Conservation (phyloP, 176 grass and related monocot genomes). For the Phoenix dactylifera region DNA sequence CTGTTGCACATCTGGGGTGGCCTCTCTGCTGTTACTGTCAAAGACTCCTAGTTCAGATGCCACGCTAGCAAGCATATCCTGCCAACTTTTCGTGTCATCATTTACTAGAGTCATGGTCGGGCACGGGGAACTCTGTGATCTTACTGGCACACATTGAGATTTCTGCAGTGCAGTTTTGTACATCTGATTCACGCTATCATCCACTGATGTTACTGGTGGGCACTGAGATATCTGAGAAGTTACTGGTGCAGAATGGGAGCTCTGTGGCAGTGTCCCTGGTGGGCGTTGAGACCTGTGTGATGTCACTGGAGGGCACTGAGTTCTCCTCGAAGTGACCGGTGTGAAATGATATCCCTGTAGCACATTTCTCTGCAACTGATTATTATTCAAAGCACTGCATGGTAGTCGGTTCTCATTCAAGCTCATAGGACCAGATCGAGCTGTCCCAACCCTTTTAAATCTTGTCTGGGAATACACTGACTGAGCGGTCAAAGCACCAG, state of each 20-base stretch:
- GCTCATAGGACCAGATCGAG: background rate
- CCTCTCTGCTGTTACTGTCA: conserved; percentile 13
- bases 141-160: conserved; percentile 23
- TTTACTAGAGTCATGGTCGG: conserved; percentile 20
- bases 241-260: conserved; percentile 36
- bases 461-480: conserved; percentile 8
- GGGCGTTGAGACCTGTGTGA: too few species aligned
- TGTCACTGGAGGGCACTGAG: too few species aligned
- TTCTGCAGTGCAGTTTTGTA: conserved; percentile 10
- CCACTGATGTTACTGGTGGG: conserved; percentile 10
- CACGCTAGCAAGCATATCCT: conserved; percentile 70
- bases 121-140: conserved; percentile 21
- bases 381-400: background rate
- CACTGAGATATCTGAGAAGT: conserved; percentile 19
- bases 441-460: conserved; percentile 2
- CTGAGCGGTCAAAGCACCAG: conserved; percentile 17
- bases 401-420: background rate
- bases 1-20: conserved; percentile 16
- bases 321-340: too few species aligned
- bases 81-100: conserved; percentile 61
- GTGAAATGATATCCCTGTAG: background rate
- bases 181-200: conserved; percentile 20
- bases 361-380: background rate
- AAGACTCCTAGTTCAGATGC: conserved; percentile 54
- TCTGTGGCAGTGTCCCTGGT: conserved; percentile 12